A percentile compares a stretch with the other conserved stretches of the same genome.
Conservation (phyloP, 2,329 filamentous ascomycete genomes). For the Stenocarpella maydis region DNA sequence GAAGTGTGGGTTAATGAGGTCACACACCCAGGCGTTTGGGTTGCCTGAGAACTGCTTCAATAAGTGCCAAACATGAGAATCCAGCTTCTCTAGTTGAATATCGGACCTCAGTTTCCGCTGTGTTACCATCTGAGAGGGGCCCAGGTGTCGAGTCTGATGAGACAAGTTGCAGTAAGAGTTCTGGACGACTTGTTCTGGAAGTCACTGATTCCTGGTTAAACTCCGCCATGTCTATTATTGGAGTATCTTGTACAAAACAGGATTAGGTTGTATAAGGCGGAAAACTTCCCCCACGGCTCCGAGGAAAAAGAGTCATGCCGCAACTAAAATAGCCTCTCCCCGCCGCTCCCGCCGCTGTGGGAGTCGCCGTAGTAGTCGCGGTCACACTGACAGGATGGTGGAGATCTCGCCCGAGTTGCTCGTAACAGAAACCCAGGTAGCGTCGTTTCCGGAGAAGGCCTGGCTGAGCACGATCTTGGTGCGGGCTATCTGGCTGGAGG, state of each 20-base stretch:
- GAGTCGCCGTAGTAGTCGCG: neutral
- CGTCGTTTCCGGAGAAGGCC: conserved; percentile 60
- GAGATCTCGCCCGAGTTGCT: conserved; percentile 67
- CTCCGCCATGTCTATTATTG: neutral
- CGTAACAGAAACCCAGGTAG: conserved; percentile 66
- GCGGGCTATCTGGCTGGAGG: conserved; percentile 57
- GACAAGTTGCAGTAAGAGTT: neutral
- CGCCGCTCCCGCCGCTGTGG: neutral
- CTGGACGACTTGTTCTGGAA: too few species aligned
- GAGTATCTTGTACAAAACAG: neutral
- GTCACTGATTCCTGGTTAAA: neutral
- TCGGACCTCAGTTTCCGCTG: neutral
- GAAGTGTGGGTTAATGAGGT: neutral
- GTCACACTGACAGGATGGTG: conserved; percentile 49
- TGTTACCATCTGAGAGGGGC: too few species aligned
- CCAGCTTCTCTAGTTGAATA: too few species aligned
- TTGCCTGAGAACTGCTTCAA: neutral
- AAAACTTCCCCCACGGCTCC: too few species aligned
- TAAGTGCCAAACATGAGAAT: neutral
- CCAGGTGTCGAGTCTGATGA: neutral
- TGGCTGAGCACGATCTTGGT: conserved; percentile 62
- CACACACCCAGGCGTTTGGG: too few species aligned
- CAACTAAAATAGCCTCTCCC: neutral
- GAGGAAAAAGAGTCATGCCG: too few species aligned
- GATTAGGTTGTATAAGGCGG: neutral